Evolutionary conservation across 163 green algal species (phyloP).

Genomic region (Trebouxia gelatinosa): DNA sequence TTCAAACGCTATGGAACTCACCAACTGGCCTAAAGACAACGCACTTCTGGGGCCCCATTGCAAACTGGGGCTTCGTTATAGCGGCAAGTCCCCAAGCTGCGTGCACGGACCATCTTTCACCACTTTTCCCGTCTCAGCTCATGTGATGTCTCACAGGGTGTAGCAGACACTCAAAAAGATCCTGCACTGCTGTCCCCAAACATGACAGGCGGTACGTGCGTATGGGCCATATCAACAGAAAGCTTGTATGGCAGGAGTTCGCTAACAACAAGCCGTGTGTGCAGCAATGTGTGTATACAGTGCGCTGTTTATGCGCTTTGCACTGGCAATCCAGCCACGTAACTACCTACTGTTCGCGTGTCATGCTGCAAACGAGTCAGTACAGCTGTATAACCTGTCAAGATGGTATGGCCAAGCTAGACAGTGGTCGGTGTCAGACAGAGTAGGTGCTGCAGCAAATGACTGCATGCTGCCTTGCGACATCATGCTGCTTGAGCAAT

Average conservation of each 20-base stretch:
- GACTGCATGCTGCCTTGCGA: no score
- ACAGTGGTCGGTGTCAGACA: slow-evolving; percentile 13
- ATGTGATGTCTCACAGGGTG: slow-evolving; percentile 45
- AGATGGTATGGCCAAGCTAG: slow-evolving; percentile 46
- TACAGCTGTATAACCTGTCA: slow-evolving; percentile 75
- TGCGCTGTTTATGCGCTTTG: slow-evolving; percentile 85
- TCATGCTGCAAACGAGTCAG: slow-evolving; percentile 72
- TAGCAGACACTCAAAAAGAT: slow-evolving; percentile 69
- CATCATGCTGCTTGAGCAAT: no score
- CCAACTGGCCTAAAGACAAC: slow-evolving; percentile 9
- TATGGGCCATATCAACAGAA: no score
- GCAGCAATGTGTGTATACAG: slow-evolving; percentile 72
- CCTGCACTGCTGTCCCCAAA: slow-evolving; percentile 61
- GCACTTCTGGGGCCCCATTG: slow-evolving; percentile 57
- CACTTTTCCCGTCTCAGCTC: background rate
- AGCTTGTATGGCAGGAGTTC: no score
- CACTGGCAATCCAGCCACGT: slow-evolving; percentile 71
- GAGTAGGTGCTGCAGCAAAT: background rate
- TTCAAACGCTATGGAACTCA: background rate
- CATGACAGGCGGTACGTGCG: slow-evolving; percentile 61
- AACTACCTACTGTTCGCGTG: slow-evolving; percentile 82
- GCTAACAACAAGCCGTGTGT: no score
- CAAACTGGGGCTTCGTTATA: slow-evolving; percentile 79
- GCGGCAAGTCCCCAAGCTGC: slow-evolving; percentile 38
- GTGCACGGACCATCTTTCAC: background rate